Base-by-base conservation (phyloP, 2,329 filamentous ascomycete genomes). In the Trichoderma atrobrunneum region DNA sequence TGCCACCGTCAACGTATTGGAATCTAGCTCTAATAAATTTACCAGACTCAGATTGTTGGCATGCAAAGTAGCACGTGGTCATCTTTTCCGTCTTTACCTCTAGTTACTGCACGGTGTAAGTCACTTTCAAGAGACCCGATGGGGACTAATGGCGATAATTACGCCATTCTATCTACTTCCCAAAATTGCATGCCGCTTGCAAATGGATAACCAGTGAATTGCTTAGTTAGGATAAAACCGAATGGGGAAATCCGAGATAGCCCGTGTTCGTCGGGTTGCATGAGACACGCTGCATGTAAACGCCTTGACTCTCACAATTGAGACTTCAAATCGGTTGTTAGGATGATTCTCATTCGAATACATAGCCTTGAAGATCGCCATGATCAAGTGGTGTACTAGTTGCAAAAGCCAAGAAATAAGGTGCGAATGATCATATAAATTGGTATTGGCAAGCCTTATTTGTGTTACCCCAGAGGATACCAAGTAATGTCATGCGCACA, bases 21-120 rank as follows among this genome's bases (percentile, higher is more conserved):
- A 21, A 21, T 7, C 43, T 51, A 51, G 2, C 39, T n/a, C 7
- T 48, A 11, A 3, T 21, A n/a, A 48, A 12, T 12, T 0, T 51
- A 21, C 10, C 3, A 21, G 10, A 24, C 21, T 54, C 21, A 24
- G 11, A 14, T 24, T 54, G 0, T 14, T 24, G 11, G 48, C 3
- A 24, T 24, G n/a, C n/a, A 24, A 12, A 21, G 0, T 11, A 51
- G 1, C 48, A 14, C 5, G 48, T 7, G 0, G n/a, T 3, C n/a
- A 14, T 51, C 48, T 24, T 51, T 24, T 14, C 48, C 11, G 0
- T 24, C 48, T 24, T 14, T 54, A 24, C n/a, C 5, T 14, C 48
- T 0, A 7, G 21, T 54, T 54, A 3, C 21, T 24, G 3, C 48
- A 21, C n/a, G 8, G n/a, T 11, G 43, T 21, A 21, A 18, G 21